Evolutionary conservation across 2,329 filamentous ascomycete genomes (phyloP), one percentile per base, ranked within the genome.

Genomic region (Phoma sp.): DNA sequence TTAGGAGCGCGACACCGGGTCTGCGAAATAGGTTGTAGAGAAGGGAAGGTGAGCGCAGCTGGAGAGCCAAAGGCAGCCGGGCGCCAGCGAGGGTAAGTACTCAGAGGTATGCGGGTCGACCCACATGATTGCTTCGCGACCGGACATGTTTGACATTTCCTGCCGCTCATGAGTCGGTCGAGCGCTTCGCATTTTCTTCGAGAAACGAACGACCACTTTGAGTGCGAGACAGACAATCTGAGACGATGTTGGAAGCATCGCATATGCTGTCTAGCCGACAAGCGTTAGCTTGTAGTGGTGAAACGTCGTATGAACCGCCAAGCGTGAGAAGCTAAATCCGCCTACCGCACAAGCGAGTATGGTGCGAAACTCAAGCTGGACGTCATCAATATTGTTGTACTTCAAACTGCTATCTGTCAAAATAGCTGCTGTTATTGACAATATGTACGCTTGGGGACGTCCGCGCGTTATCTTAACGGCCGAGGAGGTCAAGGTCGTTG

Each of bases 271-370:
- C 61, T 66, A 66, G 46, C 51, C 51, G 38, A 29, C 46, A 58
- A 50, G 47, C 56, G 67, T 67, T 66, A 67, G 63, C 20, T 55
- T 39, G 47, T 49, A 37, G 53, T 45, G 56, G 46, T 66, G 63
- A 72, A 71, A 72, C 69, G 34, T 42, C 42, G 37, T 60, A 42
- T 72, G 68, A 68, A 65, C 66, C 66, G 66, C 65, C 61, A 68
- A 65, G 64, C 64, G 66, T 71, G 58, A 63, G 63, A 71, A 49
- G 60, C 65, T 64, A 67, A 45, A 42, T 43, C 52, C 43, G 42
- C 20, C 46, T 54, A 47, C 62, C 52, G 59, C 28, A 47, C 49
- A 61, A 65, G 61, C 62, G 64, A 62, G 37, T 20, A 59, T 54
- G 47, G 55, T 32, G 42, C 67, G 63, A 66, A 67, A 67, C 64